A percentile compares a stretch with the other conserved stretches of the same genome.
These are phyloP conservation scores for Panaeolus papilionaceus DNA, from an alignment of 768 basidiomycete genomes.

Conservation along the genomic window DNA sequence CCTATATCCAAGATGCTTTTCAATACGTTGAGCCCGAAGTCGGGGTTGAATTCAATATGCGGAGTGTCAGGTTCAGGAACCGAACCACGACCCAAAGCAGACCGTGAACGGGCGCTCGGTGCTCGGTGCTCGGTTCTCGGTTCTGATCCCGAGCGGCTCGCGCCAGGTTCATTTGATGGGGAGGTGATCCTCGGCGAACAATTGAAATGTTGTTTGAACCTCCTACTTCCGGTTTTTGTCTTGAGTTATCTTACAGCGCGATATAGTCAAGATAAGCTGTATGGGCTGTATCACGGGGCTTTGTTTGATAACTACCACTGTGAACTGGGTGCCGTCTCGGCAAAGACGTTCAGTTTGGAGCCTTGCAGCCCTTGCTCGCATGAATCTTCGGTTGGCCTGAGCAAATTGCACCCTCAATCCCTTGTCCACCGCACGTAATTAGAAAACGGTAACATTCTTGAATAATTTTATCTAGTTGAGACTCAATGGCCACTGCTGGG, in stretches of 20 bases:
- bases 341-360: too few species aligned
- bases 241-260: background rate
- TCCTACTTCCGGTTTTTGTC: background rate
- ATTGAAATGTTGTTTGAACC: background rate
- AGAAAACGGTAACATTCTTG: background rate
- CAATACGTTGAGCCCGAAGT: background rate
- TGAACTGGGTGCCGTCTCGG: too few species aligned
- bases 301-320: too few species aligned
- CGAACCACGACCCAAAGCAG: background rate
- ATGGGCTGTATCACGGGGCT: too few species aligned
- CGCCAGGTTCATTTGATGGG: background rate
- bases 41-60: background rate
- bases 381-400: too few species aligned
- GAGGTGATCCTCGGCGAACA: background rate
- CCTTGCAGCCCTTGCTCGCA: too few species aligned
- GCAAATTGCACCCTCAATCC: too few species aligned
- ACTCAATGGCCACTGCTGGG: background rate
- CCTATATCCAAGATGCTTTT: background rate
- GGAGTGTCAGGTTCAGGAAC: background rate
- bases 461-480: background rate
- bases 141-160: slow-evolving; percentile 7
- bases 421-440: too few species aligned
- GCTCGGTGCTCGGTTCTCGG: background rate
- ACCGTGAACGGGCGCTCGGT: slow-evolving; percentile 2
- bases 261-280: too few species aligned